Conservation (phyloP, 441 rosid species). For the Eruca vesicaria region DNA sequence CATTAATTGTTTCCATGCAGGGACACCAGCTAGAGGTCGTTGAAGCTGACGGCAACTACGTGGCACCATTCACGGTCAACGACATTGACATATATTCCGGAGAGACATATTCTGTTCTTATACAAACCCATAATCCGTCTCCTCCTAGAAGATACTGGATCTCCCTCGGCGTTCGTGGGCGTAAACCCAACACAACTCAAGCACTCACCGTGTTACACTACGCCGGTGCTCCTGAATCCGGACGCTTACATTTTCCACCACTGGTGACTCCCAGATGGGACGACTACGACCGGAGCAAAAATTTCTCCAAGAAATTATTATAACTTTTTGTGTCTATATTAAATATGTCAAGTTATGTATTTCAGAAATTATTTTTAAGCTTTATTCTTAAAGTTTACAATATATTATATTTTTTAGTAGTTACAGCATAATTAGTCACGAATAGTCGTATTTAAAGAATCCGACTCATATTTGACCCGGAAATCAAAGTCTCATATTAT, state of each 20-base stretch:
- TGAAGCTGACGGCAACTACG: slow-evolving; percentile 86
- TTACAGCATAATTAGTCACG: no score
- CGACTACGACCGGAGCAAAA: slow-evolving; percentile 52
- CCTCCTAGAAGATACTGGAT: slow-evolving; percentile 55
- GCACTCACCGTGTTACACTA: slow-evolving; percentile 65
- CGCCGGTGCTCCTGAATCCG: slow-evolving; percentile 32
- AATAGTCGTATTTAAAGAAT: no score
- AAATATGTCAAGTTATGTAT: no score
- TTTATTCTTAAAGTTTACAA: no score
- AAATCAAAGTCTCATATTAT: no score
- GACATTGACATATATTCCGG: slow-evolving; percentile 77
- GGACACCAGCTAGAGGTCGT: slow-evolving; percentile 64
- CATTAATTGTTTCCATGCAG: slow-evolving; percentile 33
- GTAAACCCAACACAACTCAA: slow-evolving; percentile 52
- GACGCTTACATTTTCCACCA: slow-evolving; percentile 40
- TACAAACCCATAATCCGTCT: slow-evolving; percentile 41
- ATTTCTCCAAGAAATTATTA: slow-evolving; percentile 42
- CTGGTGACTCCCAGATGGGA: slow-evolving; percentile 62
- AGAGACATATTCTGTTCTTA: slow-evolving; percentile 71
- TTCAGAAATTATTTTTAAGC: no score
- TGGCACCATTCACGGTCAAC: slow-evolving; percentile 50
- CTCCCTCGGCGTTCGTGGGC: slow-evolving; percentile 61
- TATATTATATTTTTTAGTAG: no score
- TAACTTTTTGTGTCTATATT: no score
- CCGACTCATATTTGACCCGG: no score